Evolutionary conservation across 768 basidiomycete species (phyloP), one percentile per base, ranked within the genome.

Genomic region (Daedalea quercina): DNA sequence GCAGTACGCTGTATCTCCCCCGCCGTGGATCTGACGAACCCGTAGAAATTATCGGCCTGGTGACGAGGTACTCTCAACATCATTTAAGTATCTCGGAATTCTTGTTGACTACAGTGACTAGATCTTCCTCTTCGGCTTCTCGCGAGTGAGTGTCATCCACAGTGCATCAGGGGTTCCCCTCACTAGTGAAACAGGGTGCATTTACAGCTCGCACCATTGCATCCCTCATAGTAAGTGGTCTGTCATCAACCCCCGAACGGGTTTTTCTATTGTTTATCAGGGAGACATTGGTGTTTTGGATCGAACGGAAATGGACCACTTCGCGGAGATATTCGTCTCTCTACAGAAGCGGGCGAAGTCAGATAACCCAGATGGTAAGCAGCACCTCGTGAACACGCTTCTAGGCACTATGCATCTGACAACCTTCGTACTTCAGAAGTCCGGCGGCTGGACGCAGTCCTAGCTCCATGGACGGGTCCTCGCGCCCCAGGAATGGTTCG

Each of bases 61-160:
- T 46, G 87, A 89, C 65, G 86, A 89, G 73, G 86, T 84, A 24
- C 45, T 26, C n/a, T 25, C 15, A 28, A 26, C 24, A 51, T 35
- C 23, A 15, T 26, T 15, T n/a, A 40, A 9, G 25, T 7, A 26
- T 31, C 15, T 31, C 26, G 33, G 22, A 41, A 24, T 44, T 24
- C 17, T 24, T 33, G 35, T 53, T 60, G 24, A 62, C 54, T 53
- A 25, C 33, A 11, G 12, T 13, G 23, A 8, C 6, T 52, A 88
- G 86, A 81, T 89, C 13, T 88, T 84, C 64, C 73, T 87, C 25
- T 89, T 89, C 65, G 87, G 87, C 7, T 88, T 88, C 65, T 87
- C 85, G 15, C 73, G 86, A 63, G 84, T 84, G 62, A 54, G 76
- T n/a, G n/a, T 8, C 37, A 11, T 22, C 7, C 17, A n/a, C 40